phyloP scores from a whole-genome alignment of 2,329 filamentous ascomycete species.

The Raffaelea albimanens region DNA sequence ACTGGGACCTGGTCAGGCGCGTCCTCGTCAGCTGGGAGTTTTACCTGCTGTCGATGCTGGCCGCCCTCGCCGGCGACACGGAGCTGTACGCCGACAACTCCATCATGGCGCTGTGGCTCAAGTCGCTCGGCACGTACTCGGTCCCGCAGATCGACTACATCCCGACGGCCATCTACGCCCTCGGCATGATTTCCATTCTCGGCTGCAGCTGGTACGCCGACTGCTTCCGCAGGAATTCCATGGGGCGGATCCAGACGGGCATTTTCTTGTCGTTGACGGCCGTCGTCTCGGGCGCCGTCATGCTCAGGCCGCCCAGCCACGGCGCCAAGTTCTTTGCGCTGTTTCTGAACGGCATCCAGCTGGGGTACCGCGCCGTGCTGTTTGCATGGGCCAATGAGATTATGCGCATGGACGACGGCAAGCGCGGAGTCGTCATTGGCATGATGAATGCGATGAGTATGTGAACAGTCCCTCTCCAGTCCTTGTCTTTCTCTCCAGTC shows the following conservation, averaged over 20 bases:
- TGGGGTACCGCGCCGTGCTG: neutral
- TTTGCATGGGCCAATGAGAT: conserved; percentile 9
- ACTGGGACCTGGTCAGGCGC: neutral
- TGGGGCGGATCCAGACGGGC: conserved; percentile 28
- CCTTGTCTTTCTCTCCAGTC: neutral
- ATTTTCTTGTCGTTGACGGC: conserved; percentile 3
- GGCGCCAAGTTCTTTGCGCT: conserved; percentile 6
- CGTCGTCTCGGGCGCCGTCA: conserved; percentile 7
- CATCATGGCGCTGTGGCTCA: conserved; percentile 6
- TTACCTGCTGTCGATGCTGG: conserved; percentile 3
- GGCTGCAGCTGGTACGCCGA: conserved; percentile 43
- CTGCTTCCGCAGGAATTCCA: conserved; percentile 26
- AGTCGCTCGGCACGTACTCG: conserved; percentile 25
- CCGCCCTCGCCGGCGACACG: conserved; percentile 2
- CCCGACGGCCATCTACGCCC: conserved; percentile 21
- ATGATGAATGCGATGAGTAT: conserved; percentile 6
- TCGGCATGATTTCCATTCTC: conserved; percentile 31
- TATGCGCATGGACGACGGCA: conserved; percentile 1
- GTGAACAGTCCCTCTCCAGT: neutral
- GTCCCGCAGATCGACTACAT: conserved; percentile 36
- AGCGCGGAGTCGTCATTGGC: conserved; percentile 3
- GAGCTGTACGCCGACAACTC: conserved; percentile 5
- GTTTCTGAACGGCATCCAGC: conserved; percentile 5
- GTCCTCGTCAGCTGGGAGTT: conserved; percentile 4
- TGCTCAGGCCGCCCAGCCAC: conserved; percentile 4